These are phyloP conservation scores for Pittosporum tobira DNA, from an alignment of 129 eudicot species.

Conservation along the genomic window DNA sequence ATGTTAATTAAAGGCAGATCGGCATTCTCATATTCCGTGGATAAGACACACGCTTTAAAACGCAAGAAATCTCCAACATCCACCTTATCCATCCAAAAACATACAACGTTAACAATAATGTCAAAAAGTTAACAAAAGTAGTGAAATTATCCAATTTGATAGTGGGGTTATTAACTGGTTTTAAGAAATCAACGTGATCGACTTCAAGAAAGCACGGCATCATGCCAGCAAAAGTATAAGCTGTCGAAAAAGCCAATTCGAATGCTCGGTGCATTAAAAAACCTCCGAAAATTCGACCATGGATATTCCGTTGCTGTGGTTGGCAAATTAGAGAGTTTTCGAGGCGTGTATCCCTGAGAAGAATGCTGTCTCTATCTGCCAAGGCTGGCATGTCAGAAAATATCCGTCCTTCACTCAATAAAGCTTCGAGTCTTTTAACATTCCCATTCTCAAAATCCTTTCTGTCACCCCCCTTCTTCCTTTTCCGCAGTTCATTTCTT, in stretches of 20 bases:
- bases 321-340: conserved; percentile 91
- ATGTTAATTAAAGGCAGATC: conserved; percentile 79
- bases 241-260: conserved; percentile 90
- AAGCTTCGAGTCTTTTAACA: conserved; percentile 37
- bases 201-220: conserved; percentile 91
- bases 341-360: conserved; percentile 73
- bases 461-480: conserved; percentile 33
- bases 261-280: conserved; percentile 96
- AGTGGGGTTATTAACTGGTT: conserved; percentile 53
- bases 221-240: conserved; percentile 81
- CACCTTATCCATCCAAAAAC: conserved; percentile 40
- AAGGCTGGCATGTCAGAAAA: conserved; percentile 97
- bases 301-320: conserved; percentile 94
- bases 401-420: conserved; percentile 82
- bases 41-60: conserved; percentile 78
- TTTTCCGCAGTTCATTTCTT: conserved; percentile 49
- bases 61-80: conserved; percentile 97
- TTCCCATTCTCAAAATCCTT: conserved; percentile 50
- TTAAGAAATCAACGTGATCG: conserved; percentile 80
- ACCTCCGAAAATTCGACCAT: conserved; percentile 94
- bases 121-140: neutral
- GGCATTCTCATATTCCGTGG: conserved; percentile 61
- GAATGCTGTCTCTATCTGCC: conserved; percentile 90
- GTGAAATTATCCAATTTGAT: neutral
- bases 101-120: neutral